Conservation (phyloP, 1,139 yeast species). For the Candida tetrigidarum region DNA sequence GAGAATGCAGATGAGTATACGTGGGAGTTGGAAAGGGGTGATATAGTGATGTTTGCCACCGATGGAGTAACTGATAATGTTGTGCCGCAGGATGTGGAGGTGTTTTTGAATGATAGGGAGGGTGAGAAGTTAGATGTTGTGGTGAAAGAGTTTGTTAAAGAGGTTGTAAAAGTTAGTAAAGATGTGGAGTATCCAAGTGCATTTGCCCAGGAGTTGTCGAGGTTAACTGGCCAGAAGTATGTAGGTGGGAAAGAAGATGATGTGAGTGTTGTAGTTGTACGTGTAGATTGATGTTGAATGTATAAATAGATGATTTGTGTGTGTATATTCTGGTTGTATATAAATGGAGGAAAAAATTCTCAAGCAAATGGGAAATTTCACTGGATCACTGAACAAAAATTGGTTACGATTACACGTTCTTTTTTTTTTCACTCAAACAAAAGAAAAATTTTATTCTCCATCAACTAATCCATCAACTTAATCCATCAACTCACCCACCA, state of each 20-base stretch:
- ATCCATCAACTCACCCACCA: too few relatives aligned
- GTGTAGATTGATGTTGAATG: conserved; percentile 64
- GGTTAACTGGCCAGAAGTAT: conserved; percentile 69
- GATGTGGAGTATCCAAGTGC: conserved; percentile 82
- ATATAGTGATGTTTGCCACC: conserved; percentile 83
- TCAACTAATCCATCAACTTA: too few relatives aligned
- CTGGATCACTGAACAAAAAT: too few relatives aligned
- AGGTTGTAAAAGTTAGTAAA: conserved; percentile 71
- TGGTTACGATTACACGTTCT: too few relatives aligned
- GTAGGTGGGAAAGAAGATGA: conserved; percentile 97
- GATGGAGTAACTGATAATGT: conserved; percentile 95
- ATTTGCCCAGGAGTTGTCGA: conserved; percentile 79
- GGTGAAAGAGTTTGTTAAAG: conserved; percentile 62
- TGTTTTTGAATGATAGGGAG: conserved; percentile 53
- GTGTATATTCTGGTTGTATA: too few relatives aligned
- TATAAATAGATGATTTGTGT: too few relatives aligned
- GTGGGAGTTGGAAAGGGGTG: conserved; percentile 64
- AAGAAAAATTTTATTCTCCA: too few relatives aligned
- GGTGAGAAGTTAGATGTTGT: conserved; percentile 35
- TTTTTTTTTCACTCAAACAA: too few relatives aligned
- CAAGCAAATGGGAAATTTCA: too few relatives aligned
- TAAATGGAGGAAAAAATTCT: too few relatives aligned
- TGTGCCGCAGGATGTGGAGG: conserved; percentile 70
- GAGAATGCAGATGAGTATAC: conserved; percentile 52
- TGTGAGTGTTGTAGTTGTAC: conserved; percentile 80